Evolutionary conservation across 139 green algal species (phyloP).

Genomic region (Penium margaritaceum): DNA sequence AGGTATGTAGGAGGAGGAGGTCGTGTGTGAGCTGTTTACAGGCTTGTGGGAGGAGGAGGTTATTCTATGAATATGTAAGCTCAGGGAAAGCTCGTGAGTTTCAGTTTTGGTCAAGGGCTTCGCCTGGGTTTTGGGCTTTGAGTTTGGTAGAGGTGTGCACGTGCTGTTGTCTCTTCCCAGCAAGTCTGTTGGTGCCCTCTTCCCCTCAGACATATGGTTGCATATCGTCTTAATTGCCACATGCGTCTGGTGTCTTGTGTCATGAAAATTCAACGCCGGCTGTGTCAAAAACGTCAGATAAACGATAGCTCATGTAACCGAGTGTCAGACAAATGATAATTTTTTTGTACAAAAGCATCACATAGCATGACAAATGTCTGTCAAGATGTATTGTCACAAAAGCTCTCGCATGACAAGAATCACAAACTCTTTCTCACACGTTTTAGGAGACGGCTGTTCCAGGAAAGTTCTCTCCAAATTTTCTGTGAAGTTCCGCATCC

Average conservation of each 20-base stretch:
- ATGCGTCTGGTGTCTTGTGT: neutral
- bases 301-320: too few species aligned
- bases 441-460: neutral
- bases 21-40: conserved; percentile 4
- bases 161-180: neutral
- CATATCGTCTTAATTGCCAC: too few species aligned
- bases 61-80: too few species aligned
- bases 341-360: neutral
- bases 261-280: too few species aligned
- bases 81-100: too few species aligned
- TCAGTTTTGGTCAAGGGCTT: too few species aligned
- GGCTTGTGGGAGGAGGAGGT: too few species aligned
- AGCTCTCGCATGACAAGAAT: neutral
- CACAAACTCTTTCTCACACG: neutral
- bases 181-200: neutral
- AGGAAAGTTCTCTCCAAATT: neutral
- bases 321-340: neutral
- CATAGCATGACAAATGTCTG: neutral
- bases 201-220: too few species aligned
- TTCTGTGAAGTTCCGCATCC: neutral
- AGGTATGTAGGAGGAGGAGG: conserved; percentile 9
- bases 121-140: neutral
- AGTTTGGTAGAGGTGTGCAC: neutral
- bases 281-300: too few species aligned
- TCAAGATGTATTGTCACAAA: neutral